Percentiles rank a stretch among this genome's conserved stretches.
These are phyloP conservation scores for Scedosporium dehoogii DNA, from an alignment of 2,329 filamentous ascomycete species.

Conservation along the genomic window DNA sequence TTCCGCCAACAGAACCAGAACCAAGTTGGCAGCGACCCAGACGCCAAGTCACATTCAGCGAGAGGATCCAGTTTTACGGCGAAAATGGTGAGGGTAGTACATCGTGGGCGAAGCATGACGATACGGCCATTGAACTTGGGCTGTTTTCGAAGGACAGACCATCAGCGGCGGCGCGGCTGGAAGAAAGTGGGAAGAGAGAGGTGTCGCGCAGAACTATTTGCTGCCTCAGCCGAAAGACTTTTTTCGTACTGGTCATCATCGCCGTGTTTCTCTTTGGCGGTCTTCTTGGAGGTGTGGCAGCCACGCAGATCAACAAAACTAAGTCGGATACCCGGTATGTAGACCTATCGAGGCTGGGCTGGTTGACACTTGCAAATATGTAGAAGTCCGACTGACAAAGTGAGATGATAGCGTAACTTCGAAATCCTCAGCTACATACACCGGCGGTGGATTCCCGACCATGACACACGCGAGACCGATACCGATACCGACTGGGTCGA, in stretches of 20 bases:
- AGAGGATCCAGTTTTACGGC: neutral
- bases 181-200: neutral
- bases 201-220: neutral
- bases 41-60: slow-evolving; percentile 1
- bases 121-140: slow-evolving; percentile 1
- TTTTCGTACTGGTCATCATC: neutral
- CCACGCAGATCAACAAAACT: neutral
- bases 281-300: neutral
- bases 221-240: slow-evolving; percentile 2
- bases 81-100: neutral
- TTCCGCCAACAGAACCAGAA: slow-evolving; percentile 3
- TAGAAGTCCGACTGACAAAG: neutral
- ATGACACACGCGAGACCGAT: neutral
- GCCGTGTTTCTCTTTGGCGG: slow-evolving; percentile 1
- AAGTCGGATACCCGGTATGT: neutral
- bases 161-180: neutral
- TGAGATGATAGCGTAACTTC: neutral
- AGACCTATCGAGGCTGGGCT: neutral
- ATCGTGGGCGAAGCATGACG: neutral
- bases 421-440: neutral
- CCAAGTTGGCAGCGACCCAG: slow-evolving; percentile 2
- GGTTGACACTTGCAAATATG: neutral
- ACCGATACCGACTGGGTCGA: neutral
- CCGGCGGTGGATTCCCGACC: neutral
- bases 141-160: neutral